phyloP scores from a whole-genome alignment of 306 rosid genomes.

The Pyrus betulifolia region DNA sequence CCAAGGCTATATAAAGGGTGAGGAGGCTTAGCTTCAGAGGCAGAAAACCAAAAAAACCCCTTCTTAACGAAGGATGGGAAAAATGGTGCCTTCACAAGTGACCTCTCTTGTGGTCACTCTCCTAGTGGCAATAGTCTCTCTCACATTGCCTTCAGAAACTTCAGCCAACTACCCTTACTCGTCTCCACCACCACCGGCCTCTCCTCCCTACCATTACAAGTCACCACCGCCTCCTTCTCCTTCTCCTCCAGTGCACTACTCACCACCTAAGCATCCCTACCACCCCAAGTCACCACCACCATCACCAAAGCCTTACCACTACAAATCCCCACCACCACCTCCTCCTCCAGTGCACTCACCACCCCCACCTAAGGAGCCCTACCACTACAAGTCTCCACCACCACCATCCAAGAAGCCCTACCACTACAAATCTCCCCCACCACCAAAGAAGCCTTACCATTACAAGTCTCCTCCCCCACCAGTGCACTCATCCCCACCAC shows the following conservation, averaged over 20 bases:
- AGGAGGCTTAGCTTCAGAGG: neutral
- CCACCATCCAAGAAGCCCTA: neutral
- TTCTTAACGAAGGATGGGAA: constrained; percentile 14
- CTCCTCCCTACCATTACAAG: constrained; percentile 18
- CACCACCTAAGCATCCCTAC: constrained; percentile 4
- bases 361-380: constrained; percentile 1
- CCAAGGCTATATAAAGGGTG: constrained; percentile 45
- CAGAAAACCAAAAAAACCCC: constrained; percentile 23
- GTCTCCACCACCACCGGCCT: constrained; percentile 43
- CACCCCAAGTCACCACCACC: constrained; percentile 3
- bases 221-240: neutral
- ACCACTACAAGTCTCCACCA: constrained; percentile 3
- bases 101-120: constrained; percentile 36
- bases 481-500: neutral
- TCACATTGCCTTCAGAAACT: constrained; percentile 26
- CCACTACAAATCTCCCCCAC: neutral
- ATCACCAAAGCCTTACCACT: neutral
- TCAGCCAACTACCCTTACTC: constrained; percentile 40
- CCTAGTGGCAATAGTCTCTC: constrained; percentile 39
- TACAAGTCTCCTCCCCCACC: neutral
- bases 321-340: neutral
- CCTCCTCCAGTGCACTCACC: neutral
- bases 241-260: neutral
- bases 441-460: neutral
- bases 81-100: constrained; percentile 45